A percentile compares a stretch with the other conserved stretches of the same genome.
These are phyloP conservation scores for Polytrichum formosum DNA, from an alignment of 225 moss, liverwort and hornwort species.

Conservation along the genomic window DNA sequence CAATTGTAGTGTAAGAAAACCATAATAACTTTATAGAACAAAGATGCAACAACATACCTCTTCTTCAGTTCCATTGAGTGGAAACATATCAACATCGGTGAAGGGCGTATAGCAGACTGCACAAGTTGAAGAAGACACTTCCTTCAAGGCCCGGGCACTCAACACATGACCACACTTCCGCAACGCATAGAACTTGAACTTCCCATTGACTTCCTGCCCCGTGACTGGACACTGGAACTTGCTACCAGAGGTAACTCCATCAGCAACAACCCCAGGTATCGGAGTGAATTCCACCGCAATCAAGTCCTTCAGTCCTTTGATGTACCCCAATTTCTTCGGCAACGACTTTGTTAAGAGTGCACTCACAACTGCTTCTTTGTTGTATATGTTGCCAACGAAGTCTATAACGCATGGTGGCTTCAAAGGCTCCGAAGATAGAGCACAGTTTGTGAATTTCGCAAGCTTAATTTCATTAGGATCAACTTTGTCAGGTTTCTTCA, in stretches of 20 bases:
- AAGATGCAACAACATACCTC: constrained; percentile 42
- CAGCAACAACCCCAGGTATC: constrained; percentile 75
- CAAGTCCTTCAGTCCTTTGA: constrained; percentile 86
- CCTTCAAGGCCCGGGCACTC: constrained; percentile 90
- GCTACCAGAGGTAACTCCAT: constrained; percentile 70
- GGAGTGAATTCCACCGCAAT: constrained; percentile 65
- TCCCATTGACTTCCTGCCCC: constrained; percentile 80
- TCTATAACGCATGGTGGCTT: constrained; percentile 93
- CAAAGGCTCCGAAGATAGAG: constrained; percentile 76
- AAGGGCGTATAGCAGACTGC: constrained; percentile 81
- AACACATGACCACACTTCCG: constrained; percentile 85
- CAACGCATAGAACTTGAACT: constrained; percentile 77
- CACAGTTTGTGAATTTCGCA: constrained; percentile 84
- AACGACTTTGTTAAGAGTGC: constrained; percentile 75
- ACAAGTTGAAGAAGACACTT: constrained; percentile 66
- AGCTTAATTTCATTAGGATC: constrained; percentile 93
- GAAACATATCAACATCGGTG: constrained; percentile 66
- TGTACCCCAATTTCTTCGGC: constrained; percentile 76
- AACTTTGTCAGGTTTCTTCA: constrained; percentile 93
- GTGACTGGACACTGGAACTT: constrained; percentile 94
- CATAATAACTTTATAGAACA: not conserved
- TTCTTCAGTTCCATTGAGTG: constrained; percentile 82
- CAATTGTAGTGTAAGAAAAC: constrained; percentile 14
- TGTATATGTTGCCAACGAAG: constrained; percentile 83
- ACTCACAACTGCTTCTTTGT: constrained; percentile 88